These are phyloP conservation scores for Tuber calosporum DNA, from an alignment of 495 filamentous ascomycete species.

Conservation along the genomic window DNA sequence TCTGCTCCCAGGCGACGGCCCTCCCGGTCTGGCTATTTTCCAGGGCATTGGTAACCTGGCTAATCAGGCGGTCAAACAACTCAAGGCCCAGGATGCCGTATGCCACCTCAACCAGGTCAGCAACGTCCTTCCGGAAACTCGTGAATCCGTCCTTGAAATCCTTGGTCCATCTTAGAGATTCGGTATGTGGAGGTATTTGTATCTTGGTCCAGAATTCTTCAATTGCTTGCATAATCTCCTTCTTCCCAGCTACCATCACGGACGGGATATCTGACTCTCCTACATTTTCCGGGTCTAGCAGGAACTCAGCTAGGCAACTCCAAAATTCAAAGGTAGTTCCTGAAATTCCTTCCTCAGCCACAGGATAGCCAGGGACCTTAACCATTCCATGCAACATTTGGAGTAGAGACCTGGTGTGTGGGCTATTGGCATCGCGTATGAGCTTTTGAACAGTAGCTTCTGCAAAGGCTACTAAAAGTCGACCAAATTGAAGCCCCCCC, in stretches of 20 bases:
- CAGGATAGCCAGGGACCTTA: conserved; percentile 62
- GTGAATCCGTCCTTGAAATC: conserved; percentile 64
- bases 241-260: conserved; percentile 45
- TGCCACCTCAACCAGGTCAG: conserved; percentile 68
- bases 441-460: conserved; percentile 54
- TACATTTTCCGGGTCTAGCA: conserved; percentile 43
- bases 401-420: conserved; percentile 44
- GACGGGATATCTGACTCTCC: conserved; percentile 30
- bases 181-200: conserved; percentile 51
- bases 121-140: conserved; percentile 71
- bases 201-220: conserved; percentile 58
- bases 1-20: conserved; percentile 57
- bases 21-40: conserved; percentile 41
- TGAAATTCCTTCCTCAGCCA: conserved; percentile 69
- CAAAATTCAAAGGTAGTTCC: conserved; percentile 76
- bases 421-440: conserved; percentile 38
- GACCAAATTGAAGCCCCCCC: conserved; percentile 60
- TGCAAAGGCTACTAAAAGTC: conserved; percentile 63
- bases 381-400: conserved; percentile 57
- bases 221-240: conserved; percentile 51
- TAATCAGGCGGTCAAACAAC: conserved; percentile 63
- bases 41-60: conserved; percentile 56
- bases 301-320: conserved; percentile 60
- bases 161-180: conserved; percentile 55
- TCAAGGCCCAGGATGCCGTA: conserved; percentile 63